Conservation (phyloP, 768 basidiomycete species). For the Mycena albidolilacea region DNA sequence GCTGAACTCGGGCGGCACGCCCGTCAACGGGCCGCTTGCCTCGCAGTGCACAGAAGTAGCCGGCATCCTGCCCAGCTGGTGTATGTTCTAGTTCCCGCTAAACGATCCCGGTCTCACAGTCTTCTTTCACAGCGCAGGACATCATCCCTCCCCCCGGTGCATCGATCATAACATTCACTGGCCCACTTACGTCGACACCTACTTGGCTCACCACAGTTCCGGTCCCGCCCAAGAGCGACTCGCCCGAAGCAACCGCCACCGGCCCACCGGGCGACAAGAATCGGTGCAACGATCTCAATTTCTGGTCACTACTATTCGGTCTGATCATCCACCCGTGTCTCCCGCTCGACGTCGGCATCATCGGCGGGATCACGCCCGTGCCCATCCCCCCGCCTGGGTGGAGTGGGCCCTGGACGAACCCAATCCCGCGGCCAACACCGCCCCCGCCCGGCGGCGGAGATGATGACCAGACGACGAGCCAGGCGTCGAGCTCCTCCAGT, state of each 20-base stretch:
- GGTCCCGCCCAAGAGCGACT: not conserved
- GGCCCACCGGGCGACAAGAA: constrained; percentile 29
- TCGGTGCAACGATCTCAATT: constrained; percentile 14
- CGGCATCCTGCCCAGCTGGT: constrained; percentile 11
- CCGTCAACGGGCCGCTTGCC: constrained; percentile 10
- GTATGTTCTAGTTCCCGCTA: not conserved
- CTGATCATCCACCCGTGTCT: constrained; percentile 10
- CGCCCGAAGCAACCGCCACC: not conserved
- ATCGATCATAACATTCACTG: constrained; percentile 22
- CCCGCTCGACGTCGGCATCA: constrained; percentile 26
- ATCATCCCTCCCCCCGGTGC: constrained; percentile 26
- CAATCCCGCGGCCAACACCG: constrained; percentile 17
- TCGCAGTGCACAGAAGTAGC: constrained; percentile 3
- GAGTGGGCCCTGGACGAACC: constrained; percentile 22
- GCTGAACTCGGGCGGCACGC: constrained; percentile 25
- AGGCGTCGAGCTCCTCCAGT: not conserved
- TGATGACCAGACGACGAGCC: too few species aligned
- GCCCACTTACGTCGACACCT: constrained; percentile 16
- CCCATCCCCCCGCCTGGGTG: constrained; percentile 17
- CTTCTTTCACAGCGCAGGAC: not conserved
- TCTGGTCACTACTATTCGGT: constrained; percentile 19
- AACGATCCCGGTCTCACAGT: not conserved
- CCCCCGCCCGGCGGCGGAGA: not conserved
- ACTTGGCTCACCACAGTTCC: constrained; percentile 11
- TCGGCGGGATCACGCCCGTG: constrained; percentile 25